These are phyloP conservation scores for Aurinia saxatilis DNA, from an alignment of 345 rosid species.

Conservation along the genomic window DNA sequence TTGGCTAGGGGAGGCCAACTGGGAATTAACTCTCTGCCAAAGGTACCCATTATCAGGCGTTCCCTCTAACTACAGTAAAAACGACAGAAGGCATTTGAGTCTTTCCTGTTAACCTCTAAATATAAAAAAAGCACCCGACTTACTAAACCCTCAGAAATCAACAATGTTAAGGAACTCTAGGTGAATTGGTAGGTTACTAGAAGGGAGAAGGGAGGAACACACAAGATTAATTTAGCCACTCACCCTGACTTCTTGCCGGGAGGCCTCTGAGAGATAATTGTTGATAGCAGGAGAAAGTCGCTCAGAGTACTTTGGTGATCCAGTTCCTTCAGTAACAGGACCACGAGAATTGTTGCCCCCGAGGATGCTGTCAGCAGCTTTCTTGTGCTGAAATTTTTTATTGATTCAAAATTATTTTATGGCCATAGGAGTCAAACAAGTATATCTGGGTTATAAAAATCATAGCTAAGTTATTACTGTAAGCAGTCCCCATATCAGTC, in stretches of 20 bases:
- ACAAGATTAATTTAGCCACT: conserved; percentile 19
- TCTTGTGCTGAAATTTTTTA: conserved; percentile 63
- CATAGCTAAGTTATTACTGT: not conserved
- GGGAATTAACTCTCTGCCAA: conserved; percentile 98
- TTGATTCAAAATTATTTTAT: not conserved
- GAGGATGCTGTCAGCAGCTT: conserved; percentile 84
- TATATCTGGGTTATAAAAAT: not conserved
- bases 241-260: conserved; percentile 95
- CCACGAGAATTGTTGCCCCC: conserved; percentile 86
- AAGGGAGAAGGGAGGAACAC: conserved; percentile 11
- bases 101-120: not conserved
- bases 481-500: not conserved
- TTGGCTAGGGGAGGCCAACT: conserved; percentile 95
- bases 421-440: not conserved
- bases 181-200: not conserved
- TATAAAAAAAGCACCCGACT: conserved; percentile 2
- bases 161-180: not conserved
- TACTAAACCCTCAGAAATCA: conserved; percentile 11
- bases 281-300: conserved; percentile 96
- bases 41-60: conserved; percentile 87
- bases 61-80: conserved; percentile 73
- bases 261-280: conserved; percentile 91
- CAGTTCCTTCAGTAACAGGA: conserved; percentile 71
- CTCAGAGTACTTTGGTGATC: conserved; percentile 96
- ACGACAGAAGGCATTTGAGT: conserved; percentile 13